These are phyloP conservation scores for Xylariaceae sp. DNA, from an alignment of 2,329 filamentous ascomycete species.

Conservation along the genomic window DNA sequence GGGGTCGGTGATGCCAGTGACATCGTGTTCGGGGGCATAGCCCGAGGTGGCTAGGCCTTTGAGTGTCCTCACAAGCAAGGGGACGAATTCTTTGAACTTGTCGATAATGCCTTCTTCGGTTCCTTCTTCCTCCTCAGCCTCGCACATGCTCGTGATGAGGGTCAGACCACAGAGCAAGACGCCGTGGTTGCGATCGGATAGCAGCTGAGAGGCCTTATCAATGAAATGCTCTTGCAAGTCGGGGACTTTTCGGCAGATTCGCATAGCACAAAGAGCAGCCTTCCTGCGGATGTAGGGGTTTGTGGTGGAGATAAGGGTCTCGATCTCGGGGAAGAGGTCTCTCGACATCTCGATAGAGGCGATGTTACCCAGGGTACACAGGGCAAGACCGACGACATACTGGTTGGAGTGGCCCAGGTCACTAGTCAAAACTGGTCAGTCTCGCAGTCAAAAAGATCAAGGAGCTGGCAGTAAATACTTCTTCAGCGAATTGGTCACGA, in stretches of 20 bases:
- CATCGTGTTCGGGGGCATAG: conserved; percentile 96
- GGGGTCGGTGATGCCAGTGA: conserved; percentile 95
- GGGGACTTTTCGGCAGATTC: conserved; percentile 96
- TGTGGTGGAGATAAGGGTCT: conserved; percentile 82
- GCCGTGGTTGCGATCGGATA: conserved; percentile 93
- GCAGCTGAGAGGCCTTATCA: conserved; percentile 82
- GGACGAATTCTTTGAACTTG: conserved; percentile 83
- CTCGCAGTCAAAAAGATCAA: conserved; percentile 14
- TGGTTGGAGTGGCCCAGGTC: conserved; percentile 96
- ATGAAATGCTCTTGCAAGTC: conserved; percentile 96
- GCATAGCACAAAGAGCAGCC: conserved; percentile 97
- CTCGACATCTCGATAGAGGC: conserved; percentile 97
- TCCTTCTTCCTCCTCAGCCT: conserved; percentile 88
- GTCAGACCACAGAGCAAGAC: conserved; percentile 91
- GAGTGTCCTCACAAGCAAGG: conserved; percentile 79
- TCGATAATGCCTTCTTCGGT: conserved; percentile 88
- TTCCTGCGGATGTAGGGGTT: conserved; percentile 99
- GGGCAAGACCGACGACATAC: conserved; percentile 93
- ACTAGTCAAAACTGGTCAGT: conserved; percentile 45
- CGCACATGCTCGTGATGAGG: conserved; percentile 85
- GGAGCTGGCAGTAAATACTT: conserved; percentile 58
- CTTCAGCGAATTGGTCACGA: conserved; percentile 96
- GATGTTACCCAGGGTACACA: conserved; percentile 96
- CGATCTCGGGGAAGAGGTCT: conserved; percentile 94
- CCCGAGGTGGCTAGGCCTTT: conserved; percentile 92